Percentiles rank a stretch among this genome's conserved stretches.
These are phyloP conservation scores for Wickerhamiella sorbophila DNA, from an alignment of 805 yeast genomes.

Conservation along the genomic window DNA sequence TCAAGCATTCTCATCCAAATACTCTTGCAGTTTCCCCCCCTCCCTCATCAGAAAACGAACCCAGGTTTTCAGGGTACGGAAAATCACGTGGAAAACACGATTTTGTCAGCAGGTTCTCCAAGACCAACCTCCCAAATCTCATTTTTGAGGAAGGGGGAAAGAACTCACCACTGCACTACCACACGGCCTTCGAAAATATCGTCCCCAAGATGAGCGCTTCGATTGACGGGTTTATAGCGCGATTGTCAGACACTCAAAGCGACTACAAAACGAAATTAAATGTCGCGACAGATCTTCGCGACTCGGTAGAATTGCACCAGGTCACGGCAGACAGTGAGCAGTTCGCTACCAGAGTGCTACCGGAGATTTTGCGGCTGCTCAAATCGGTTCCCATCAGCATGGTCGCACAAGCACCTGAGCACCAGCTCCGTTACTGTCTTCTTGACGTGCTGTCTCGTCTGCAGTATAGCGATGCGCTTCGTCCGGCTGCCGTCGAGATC, in stretches of 20 bases:
- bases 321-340: slow-evolving; percentile 70
- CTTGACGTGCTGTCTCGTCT: slow-evolving; percentile 70
- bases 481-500: slow-evolving; percentile 49
- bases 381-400: slow-evolving; percentile 39
- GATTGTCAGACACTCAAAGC: slow-evolving; percentile 18
- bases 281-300: slow-evolving; percentile 67
- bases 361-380: slow-evolving; percentile 50
- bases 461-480: slow-evolving; percentile 68
- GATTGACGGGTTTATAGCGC: slow-evolving; percentile 16
- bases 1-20: too few species aligned
- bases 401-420: slow-evolving; percentile 14
- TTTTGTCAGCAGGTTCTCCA: not conserved
- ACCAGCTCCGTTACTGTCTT: slow-evolving; percentile 55
- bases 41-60: not conserved
- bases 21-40: too few species aligned
- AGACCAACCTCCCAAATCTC: not conserved
- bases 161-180: not conserved
- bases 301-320: slow-evolving; percentile 70
- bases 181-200: not conserved
- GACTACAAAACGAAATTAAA: slow-evolving; percentile 52
- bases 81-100: not conserved
- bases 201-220: slow-evolving; percentile 11
- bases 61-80: not conserved
- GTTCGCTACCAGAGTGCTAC: slow-evolving; percentile 55
- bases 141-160: not conserved